These are phyloP conservation scores for Coccomyxa sp. DNA, from an alignment of 139 green algal species.

Conservation along the genomic window DNA sequence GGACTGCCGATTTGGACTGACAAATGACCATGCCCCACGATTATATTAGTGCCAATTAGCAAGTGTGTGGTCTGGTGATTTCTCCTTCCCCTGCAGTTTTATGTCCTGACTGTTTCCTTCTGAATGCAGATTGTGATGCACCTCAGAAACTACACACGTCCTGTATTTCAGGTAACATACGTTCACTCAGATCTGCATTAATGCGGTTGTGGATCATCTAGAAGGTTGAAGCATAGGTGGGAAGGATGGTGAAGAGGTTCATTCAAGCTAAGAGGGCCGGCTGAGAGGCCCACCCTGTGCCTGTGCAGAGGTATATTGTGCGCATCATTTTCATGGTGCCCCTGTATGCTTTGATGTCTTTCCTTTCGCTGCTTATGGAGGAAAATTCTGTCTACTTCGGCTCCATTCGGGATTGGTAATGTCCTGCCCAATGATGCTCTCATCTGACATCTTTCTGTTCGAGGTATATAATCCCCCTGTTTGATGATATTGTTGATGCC, in stretches of 20 bases:
- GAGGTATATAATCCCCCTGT: not conserved
- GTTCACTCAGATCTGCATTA: not conserved
- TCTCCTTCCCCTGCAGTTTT: too few species aligned
- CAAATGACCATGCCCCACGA: too few species aligned
- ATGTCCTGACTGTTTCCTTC: not conserved
- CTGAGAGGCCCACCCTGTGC: too few species aligned
- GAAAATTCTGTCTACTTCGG: conserved; percentile 84
- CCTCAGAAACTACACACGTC: conserved; percentile 88
- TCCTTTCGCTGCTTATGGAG: conserved; percentile 64
- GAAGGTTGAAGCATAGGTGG: too few species aligned
- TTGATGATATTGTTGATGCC: not conserved
- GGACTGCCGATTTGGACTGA: too few species aligned
- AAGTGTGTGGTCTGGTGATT: too few species aligned
- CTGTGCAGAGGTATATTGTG: conserved; percentile 90
- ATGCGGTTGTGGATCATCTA: not conserved
- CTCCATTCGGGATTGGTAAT: conserved; percentile 82
- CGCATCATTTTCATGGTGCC: conserved; percentile 97
- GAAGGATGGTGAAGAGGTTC: not conserved
- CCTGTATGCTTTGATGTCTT: conserved; percentile 83
- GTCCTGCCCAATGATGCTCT: not conserved
- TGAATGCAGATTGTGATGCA: conserved; percentile 81
- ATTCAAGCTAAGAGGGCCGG: too few species aligned
- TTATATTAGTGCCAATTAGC: too few species aligned
- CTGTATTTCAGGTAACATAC: conserved; percentile 69
- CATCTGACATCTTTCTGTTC: not conserved